Evolutionary conservation across 345 rosid genomes (phyloP).

Genomic region (Citrus medica): DNA sequence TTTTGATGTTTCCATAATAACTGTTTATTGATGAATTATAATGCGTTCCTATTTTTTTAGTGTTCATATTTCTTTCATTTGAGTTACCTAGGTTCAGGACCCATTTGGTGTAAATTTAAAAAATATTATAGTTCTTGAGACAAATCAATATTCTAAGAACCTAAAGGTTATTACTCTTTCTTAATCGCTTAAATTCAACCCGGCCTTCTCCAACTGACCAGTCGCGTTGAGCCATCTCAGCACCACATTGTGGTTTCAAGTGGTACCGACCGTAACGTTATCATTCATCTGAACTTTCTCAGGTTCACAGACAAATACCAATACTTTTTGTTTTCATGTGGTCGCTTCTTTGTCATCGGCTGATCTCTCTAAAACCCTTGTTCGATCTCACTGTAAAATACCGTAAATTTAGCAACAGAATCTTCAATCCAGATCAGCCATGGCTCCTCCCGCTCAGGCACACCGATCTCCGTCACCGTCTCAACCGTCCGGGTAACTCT

Average conservation of each 20-base stretch:
- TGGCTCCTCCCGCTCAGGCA: slow-evolving; percentile 90
- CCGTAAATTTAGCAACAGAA: not conserved
- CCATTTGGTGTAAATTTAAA: too few relatives aligned
- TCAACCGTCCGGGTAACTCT: slow-evolving; percentile 90
- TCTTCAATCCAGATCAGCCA: slow-evolving; percentile 22
- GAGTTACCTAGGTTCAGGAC: too few relatives aligned
- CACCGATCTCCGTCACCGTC: slow-evolving; percentile 86
- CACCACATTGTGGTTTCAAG: not conserved
- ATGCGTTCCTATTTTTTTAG: too few relatives aligned
- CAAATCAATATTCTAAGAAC: too few relatives aligned
- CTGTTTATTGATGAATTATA: too few relatives aligned
- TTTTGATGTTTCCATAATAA: too few relatives aligned
- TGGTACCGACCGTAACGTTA: not conserved
- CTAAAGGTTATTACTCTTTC: too few relatives aligned
- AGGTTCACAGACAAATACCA: not conserved
- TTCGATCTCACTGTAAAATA: slow-evolving; percentile 22
- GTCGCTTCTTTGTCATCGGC: not conserved
- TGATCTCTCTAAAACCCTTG: slow-evolving; percentile 25
- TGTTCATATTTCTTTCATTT: too few relatives aligned
- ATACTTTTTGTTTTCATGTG: not conserved
- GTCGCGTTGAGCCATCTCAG: not conserved
- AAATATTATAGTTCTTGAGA: too few relatives aligned
- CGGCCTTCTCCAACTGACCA: not conserved
- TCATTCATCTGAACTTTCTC: not conserved
- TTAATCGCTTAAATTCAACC: too few relatives aligned